Conservation (phyloP, 1,139 yeast genomes). For the Pichia sp. region DNA sequence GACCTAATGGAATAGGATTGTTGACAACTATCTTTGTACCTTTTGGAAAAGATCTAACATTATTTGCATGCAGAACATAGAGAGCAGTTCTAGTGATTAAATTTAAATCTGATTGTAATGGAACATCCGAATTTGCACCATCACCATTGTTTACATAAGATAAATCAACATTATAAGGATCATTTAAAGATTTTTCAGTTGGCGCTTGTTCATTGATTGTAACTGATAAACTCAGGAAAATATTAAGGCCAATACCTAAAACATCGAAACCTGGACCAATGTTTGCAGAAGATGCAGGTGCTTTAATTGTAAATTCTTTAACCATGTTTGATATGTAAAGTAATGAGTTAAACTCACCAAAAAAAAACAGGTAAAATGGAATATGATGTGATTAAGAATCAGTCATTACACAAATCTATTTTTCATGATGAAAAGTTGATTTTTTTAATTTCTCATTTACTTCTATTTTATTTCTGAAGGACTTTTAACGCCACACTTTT, state of each 20-base stretch:
- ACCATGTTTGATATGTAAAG: slow-evolving; percentile 15
- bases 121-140: slow-evolving; percentile 58
- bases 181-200: slow-evolving; percentile 36
- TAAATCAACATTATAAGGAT: slow-evolving; percentile 63
- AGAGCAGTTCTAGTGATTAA: slow-evolving; percentile 89
- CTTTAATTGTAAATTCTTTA: slow-evolving; percentile 52
- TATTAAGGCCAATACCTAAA: slow-evolving; percentile 77
- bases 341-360: neutral
- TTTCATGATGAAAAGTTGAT: neutral
- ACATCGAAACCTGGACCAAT: slow-evolving; percentile 99
- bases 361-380: neutral
- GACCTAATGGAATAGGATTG: slow-evolving; percentile 92
- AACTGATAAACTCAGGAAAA: slow-evolving; percentile 67
- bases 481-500: too few species aligned
- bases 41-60: slow-evolving; percentile 62
- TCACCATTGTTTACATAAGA: slow-evolving; percentile 65
- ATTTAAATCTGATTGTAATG: slow-evolving; percentile 68
- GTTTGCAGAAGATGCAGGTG: slow-evolving; percentile 96
- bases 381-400: neutral
- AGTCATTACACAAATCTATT: neutral
- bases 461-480: neutral
- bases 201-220: slow-evolving; percentile 38
- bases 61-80: slow-evolving; percentile 80
- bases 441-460: neutral
- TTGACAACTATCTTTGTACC: slow-evolving; percentile 79